Evolutionary conservation across 148 eudicot genomes (phyloP), one percentile per base, ranked within the genome.

Genomic region (Amaranthus palmeri): DNA sequence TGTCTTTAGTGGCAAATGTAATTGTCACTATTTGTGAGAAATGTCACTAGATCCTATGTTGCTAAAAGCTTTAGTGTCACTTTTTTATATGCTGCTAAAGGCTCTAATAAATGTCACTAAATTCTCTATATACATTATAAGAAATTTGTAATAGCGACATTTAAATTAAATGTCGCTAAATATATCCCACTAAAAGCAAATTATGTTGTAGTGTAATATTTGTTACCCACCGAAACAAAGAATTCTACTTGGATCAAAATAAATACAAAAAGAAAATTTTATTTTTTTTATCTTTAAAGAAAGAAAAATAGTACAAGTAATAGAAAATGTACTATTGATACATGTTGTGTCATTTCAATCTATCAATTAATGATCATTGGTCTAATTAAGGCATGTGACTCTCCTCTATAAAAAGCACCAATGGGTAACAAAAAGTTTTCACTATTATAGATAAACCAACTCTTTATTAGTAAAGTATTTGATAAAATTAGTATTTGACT

Each of bases 371-470:
- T 75, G 72, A 67, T 59, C 59, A 55, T 25, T 52, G 57, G 13
- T 74, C 72, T 70, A 74, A 74, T 67, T 74, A 57, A 15, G 65
- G 77, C 72, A 67, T 74, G 77, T 74, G 77, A 74, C 67, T 58
- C 77, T 74, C 66, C 49, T 58, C 66, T 46, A 49, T 67, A 41
- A 58, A 67, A 68, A 74, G 72, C 70, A 67, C 63, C n/a, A 49
- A 25, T 25, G 4, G 40, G 72, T 74, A 25, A 49, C 71, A 12
- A 44, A 63, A 63, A 44, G 5, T 11, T 11, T 7, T 25, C 36
- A 25, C 10, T 4, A 4, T 18, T 45, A n/a, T n/a, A 56, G 17
- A 45, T 4, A 52, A 12, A 44, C 54, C 8, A 41, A 54, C 54
- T 45, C 56, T 45, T 42, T 14, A n/a, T 42, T 55, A 0, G 2